A percentile compares a stretch with the other conserved stretches of the same genome.
Conservation (phyloP, 2,329 filamentous ascomycete genomes). For the Cladophialophora carrionii region DNA sequence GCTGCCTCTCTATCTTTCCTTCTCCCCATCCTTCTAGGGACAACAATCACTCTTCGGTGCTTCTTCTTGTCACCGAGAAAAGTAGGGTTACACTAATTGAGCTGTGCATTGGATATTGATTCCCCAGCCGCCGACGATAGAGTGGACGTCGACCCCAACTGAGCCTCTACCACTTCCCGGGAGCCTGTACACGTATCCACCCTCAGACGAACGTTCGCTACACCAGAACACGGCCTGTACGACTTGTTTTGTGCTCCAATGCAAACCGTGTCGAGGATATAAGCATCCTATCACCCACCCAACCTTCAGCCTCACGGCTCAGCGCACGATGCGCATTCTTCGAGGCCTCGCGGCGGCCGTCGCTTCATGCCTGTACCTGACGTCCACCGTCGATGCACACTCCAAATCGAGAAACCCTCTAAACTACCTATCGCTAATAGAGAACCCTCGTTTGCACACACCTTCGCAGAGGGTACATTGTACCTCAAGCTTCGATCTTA, state of each 20-base stretch:
- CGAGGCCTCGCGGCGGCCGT: slow-evolving; percentile 28
- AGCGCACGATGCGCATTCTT: slow-evolving; percentile 36
- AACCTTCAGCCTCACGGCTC: slow-evolving; percentile 3
- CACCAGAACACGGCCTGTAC: background rate
- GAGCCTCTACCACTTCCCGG: background rate
- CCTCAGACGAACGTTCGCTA: background rate
- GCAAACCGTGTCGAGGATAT: slow-evolving; percentile 11
- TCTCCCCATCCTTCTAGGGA: slow-evolving; percentile 10
- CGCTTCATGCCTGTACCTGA: slow-evolving; percentile 28
- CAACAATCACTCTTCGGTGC: background rate
- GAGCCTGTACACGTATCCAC: background rate
- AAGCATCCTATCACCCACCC: background rate
- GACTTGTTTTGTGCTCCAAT: slow-evolving; percentile 5
- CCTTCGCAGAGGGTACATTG: slow-evolving; percentile 78
- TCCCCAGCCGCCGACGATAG: background rate
- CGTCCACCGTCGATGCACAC: slow-evolving; percentile 53
- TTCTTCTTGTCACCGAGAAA: background rate
- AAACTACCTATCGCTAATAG: slow-evolving; percentile 70
- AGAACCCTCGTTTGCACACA: slow-evolving; percentile 76
- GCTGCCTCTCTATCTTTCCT: slow-evolving; percentile 2
- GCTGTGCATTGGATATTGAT: background rate
- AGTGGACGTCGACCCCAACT: no score
- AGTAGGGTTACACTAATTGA: background rate
- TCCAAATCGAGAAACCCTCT: slow-evolving; percentile 78
- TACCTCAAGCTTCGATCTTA: slow-evolving; percentile 80